These are phyloP conservation scores for Maudiozyma pseudohumilis DNA, from an alignment of 805 yeast genomes.

Conservation along the genomic window DNA sequence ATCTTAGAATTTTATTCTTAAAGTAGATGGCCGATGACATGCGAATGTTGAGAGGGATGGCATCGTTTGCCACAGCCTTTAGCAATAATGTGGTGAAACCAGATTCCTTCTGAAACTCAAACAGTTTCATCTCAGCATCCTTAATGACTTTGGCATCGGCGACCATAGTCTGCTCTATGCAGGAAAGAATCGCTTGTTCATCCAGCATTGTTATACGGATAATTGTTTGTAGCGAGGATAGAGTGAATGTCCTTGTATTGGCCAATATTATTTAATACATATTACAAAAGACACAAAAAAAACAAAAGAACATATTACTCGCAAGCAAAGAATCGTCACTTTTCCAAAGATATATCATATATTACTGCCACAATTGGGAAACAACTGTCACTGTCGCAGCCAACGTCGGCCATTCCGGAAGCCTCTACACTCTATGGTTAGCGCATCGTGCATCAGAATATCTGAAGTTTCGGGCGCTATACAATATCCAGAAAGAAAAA, in stretches of 20 bases:
- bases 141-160: conserved; percentile 41
- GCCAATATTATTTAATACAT: too few species aligned
- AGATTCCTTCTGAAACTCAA: conserved; percentile 42
- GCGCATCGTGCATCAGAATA: neutral
- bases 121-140: conserved; percentile 43
- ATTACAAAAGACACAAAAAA: too few species aligned
- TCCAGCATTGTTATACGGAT: conserved; percentile 34
- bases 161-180: conserved; percentile 47
- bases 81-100: conserved; percentile 50
- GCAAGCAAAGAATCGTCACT: too few species aligned
- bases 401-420: too few species aligned
- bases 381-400: too few species aligned
- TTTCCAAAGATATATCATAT: too few species aligned
- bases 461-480: too few species aligned
- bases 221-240: too few species aligned
- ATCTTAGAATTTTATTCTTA: conserved; percentile 49
- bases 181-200: conserved; percentile 38
- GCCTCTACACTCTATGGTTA: neutral
- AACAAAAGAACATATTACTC: too few species aligned
- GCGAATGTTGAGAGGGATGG: conserved; percentile 36
- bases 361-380: too few species aligned
- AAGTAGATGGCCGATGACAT: conserved; percentile 59
- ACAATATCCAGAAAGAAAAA: too few species aligned
- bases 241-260: too few species aligned
- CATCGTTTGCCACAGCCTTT: conserved; percentile 38